Evolutionary conservation across 2,329 filamentous ascomycete species (phyloP).

Genomic region (Monosporascus sp.): DNA sequence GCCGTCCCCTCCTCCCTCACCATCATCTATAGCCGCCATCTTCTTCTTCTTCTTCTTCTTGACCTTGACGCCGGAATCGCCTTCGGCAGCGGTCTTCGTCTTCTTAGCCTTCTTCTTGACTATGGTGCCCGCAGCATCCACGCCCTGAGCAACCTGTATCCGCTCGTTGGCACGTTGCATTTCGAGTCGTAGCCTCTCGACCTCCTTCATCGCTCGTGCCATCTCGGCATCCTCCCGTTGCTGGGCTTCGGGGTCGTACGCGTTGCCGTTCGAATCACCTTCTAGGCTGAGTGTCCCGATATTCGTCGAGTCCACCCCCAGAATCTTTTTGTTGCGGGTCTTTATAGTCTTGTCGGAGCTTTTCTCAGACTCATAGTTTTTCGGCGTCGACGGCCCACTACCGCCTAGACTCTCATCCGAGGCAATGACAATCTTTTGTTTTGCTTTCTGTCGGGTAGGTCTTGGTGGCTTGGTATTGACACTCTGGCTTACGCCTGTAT

Average conservation of each 20-base stretch:
- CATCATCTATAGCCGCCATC: conserved; percentile 21
- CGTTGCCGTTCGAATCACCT: conserved; percentile 33
- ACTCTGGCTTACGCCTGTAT: conserved; percentile 23
- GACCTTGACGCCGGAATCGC: conserved; percentile 30
- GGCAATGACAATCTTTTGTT: conserved; percentile 62
- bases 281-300: conserved; percentile 70
- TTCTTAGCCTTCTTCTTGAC: conserved; percentile 67
- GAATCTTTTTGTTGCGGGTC: conserved; percentile 48
- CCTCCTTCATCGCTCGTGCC: conserved; percentile 80
- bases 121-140: conserved; percentile 59
- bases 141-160: conserved; percentile 66
- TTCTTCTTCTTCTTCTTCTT: conserved; percentile 53
- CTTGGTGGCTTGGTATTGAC: conserved; percentile 22
- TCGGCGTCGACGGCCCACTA: conserved; percentile 44
- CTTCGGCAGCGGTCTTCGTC: conserved; percentile 37
- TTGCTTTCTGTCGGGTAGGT: conserved; percentile 34
- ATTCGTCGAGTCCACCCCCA: conserved; percentile 83
- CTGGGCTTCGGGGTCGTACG: conserved; percentile 59
- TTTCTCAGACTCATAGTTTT: conserved; percentile 51
- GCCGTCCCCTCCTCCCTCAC: conserved; percentile 22
- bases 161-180: conserved; percentile 81
- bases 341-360: conserved; percentile 46
- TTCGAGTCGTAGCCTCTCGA: conserved; percentile 79
- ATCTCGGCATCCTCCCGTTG: conserved; percentile 82
- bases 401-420: conserved; percentile 66